Conservation (phyloP, 108 stramenopile genomes). For the Epithemia pelagica region DNA sequence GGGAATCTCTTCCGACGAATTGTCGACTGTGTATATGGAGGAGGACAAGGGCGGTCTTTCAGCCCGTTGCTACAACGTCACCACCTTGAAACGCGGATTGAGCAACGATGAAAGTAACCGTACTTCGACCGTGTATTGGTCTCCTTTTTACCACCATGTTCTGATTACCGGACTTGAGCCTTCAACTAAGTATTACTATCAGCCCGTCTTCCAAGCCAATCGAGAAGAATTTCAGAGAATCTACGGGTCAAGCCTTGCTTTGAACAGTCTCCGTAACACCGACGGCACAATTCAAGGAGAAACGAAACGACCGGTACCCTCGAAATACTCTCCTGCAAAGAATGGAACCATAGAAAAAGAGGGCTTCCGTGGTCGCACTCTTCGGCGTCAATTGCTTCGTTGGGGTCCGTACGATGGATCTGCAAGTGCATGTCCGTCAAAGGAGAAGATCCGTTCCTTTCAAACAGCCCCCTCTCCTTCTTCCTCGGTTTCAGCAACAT, state of each 20-base stretch:
- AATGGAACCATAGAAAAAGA: neutral
- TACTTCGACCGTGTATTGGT: slow-evolving; percentile 14
- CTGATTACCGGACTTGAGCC: slow-evolving; percentile 46
- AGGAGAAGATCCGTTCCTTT: slow-evolving; percentile 29
- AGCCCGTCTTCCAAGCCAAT: slow-evolving; percentile 25
- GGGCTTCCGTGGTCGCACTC: neutral
- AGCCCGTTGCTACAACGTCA: slow-evolving; percentile 14
- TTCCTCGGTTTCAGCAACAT: slow-evolving; percentile 6
- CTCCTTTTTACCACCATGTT: slow-evolving; percentile 56
- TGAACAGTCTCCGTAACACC: slow-evolving; percentile 1
- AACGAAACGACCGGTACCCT: neutral
- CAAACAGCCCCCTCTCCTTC: slow-evolving; percentile 21
- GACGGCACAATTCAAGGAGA: neutral
- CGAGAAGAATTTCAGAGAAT: slow-evolving; percentile 16
- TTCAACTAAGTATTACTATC: slow-evolving; percentile 53
- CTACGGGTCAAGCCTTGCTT: slow-evolving; percentile 3
- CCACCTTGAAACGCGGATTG: neutral
- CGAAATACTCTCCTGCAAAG: too few species aligned
- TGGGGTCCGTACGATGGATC: slow-evolving; percentile 29
- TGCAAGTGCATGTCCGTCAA: slow-evolving; percentile 18
- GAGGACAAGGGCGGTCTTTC: slow-evolving; percentile 5
- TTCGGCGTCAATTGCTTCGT: slow-evolving; percentile 1
- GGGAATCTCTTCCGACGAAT: slow-evolving; percentile 26
- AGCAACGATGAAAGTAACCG: slow-evolving; percentile 1
- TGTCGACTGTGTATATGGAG: slow-evolving; percentile 31